phyloP scores from a whole-genome alignment of 768 basidiomycete species.

The Clitopilus hobsonii region DNA sequence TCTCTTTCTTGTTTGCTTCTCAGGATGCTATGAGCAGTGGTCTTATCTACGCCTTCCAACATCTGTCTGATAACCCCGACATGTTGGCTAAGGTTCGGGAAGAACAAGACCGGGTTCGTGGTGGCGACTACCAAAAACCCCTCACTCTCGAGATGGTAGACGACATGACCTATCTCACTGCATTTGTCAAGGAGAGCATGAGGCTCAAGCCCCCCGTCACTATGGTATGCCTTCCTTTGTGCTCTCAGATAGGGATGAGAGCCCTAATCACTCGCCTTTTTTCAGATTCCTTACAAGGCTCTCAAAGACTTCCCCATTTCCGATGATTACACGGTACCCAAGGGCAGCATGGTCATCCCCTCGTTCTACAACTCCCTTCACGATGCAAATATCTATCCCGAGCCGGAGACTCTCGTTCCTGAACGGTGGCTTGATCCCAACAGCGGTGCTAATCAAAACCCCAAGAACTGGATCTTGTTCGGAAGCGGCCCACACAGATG shows the following conservation, averaged over 20 bases:
- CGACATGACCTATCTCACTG: slow-evolving; percentile 88
- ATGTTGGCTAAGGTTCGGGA: slow-evolving; percentile 83
- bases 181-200: slow-evolving; percentile 91
- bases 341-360: slow-evolving; percentile 90
- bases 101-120: slow-evolving; percentile 84
- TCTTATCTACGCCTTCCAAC: slow-evolving; percentile 94
- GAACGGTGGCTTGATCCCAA: slow-evolving; percentile 91
- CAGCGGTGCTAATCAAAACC: slow-evolving; percentile 75
- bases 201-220: slow-evolving; percentile 91
- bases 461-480: slow-evolving; percentile 95
- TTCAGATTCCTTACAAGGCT: slow-evolving; percentile 87
- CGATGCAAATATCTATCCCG: slow-evolving; percentile 81
- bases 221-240: slow-evolving; percentile 57
- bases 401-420: slow-evolving; percentile 78
- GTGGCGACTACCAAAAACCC: slow-evolving; percentile 69
- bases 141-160: slow-evolving; percentile 88
- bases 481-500: slow-evolving; percentile 92
- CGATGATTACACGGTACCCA: slow-evolving; percentile 88
- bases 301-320: slow-evolving; percentile 90
- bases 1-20: slow-evolving; percentile 94
- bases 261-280: not conserved
- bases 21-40: slow-evolving; percentile 99
- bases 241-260: not conserved
- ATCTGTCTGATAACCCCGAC: slow-evolving; percentile 89
- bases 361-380: slow-evolving; percentile 91